phyloP scores from a whole-genome alignment of 148 eudicot species.

The Fallopia convolvulus region DNA sequence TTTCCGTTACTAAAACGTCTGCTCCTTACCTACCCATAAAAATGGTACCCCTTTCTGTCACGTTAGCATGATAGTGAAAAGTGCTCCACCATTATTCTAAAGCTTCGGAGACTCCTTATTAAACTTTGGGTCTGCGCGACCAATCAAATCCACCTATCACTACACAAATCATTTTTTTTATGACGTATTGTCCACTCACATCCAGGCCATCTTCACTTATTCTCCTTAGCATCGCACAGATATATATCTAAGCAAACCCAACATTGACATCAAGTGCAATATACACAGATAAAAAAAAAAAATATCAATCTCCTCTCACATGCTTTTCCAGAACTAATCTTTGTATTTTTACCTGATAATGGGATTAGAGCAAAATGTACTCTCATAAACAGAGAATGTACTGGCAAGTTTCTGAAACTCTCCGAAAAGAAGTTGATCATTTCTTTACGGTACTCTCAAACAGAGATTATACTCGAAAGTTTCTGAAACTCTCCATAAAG shows the following conservation, averaged over 20 bases:
- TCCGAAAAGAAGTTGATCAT: not conserved
- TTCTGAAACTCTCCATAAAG: not conserved
- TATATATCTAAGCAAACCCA: not conserved
- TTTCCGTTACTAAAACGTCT: not conserved
- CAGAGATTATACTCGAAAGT: not conserved
- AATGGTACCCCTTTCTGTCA: not conserved
- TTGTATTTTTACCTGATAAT: not conserved
- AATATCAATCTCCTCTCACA: not conserved
- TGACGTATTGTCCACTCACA: not conserved
- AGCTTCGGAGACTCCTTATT: not conserved
- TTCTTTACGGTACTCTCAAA: not conserved
- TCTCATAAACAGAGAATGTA: not conserved
- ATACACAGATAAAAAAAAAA: too few species aligned
- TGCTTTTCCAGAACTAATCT: not conserved
- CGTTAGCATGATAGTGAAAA: not conserved
- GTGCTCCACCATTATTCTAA: not conserved
- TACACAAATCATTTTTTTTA: not conserved
- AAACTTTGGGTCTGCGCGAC: not conserved
- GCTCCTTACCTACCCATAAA: not conserved
- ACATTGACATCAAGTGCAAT: too few species aligned
- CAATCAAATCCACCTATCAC: not conserved
- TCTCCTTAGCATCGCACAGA: not conserved
- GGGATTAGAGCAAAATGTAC: not conserved
- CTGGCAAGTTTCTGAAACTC: not conserved
- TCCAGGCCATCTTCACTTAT: not conserved